These are phyloP conservation scores for Vigna hirtella DNA, from an alignment of 306 rosid species.

Conservation along the genomic window DNA sequence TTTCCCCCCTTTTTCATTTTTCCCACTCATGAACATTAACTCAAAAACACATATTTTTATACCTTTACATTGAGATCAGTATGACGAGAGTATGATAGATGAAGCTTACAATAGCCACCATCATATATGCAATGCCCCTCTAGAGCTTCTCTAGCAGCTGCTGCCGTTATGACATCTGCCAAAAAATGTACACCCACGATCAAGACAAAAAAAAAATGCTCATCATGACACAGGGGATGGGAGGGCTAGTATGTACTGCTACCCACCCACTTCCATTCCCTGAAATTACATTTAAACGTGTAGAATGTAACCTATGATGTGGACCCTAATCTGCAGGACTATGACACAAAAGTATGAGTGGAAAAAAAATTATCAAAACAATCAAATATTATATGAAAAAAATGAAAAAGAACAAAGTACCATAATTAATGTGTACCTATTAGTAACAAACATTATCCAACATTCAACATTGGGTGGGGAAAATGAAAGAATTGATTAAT, in stretches of 20 bases:
- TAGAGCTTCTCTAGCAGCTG: constrained; percentile 86
- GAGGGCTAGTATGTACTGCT: not conserved
- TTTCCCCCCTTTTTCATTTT: constrained; percentile 44
- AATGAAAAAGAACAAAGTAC: not conserved
- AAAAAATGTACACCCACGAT: not conserved
- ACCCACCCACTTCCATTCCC: constrained; percentile 27
- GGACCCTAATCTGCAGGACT: constrained; percentile 21
- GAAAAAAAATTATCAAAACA: not conserved
- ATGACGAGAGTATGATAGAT: constrained; percentile 99
- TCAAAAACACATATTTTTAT: constrained; percentile 70
- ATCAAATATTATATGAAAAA: not conserved
- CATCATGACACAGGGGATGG: constrained; percentile 7
- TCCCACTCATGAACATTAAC: constrained; percentile 70
- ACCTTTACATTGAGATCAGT: constrained; percentile 99
- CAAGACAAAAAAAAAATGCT: constrained; percentile 21
- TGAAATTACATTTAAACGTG: constrained; percentile 12
- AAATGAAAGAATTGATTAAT: constrained; percentile 32
- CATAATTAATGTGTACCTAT: constrained; percentile 6
- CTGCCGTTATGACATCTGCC: constrained; percentile 71
- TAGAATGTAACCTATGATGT: not conserved
- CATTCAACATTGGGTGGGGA: not conserved
- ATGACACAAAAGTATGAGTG: not conserved
- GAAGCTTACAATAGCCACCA: constrained; percentile 99
- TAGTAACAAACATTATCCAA: not conserved
- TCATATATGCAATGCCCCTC: constrained; percentile 99